Evolutionary conservation across 495 filamentous ascomycete genomes (phyloP).

Genomic region (Hypoxylon subgilvum): DNA sequence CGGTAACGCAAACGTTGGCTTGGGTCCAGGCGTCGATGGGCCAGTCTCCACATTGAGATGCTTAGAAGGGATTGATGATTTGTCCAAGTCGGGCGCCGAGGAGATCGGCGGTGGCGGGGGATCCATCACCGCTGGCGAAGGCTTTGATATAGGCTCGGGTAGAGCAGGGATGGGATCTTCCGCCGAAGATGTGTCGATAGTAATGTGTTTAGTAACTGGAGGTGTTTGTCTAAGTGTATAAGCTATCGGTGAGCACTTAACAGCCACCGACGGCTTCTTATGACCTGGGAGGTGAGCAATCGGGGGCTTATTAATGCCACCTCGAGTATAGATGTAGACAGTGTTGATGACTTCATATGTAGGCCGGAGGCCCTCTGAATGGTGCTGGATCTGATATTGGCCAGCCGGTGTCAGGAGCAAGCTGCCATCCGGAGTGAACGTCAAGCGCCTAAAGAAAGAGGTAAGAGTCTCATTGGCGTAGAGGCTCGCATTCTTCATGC

Average conservation of each 20-base stretch:
- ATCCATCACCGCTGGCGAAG: constrained; percentile 72
- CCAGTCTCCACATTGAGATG: constrained; percentile 58
- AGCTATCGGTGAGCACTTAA: constrained; percentile 89
- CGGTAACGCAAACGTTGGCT: constrained; percentile 78
- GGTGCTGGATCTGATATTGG: constrained; percentile 85
- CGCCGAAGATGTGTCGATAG: constrained; percentile 86
- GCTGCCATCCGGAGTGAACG: constrained; percentile 95
- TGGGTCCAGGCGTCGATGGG: constrained; percentile 60
- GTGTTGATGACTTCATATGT: constrained; percentile 92
- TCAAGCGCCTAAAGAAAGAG: constrained; percentile 93
- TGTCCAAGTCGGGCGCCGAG: constrained; percentile 49
- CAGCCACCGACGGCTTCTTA: constrained; percentile 96
- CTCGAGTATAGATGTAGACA: constrained; percentile 96
- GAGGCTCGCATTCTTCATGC: constrained; percentile 81
- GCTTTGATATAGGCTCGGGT: constrained; percentile 77
- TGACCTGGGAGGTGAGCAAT: constrained; percentile 97
- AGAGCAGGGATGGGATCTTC: constrained; percentile 83
- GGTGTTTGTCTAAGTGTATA: constrained; percentile 77
- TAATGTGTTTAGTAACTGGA: constrained; percentile 82
- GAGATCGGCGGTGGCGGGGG: constrained; percentile 72
- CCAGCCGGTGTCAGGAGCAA: constrained; percentile 94
- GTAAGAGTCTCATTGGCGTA: constrained; percentile 98
- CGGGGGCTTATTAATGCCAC: constrained; percentile 94
- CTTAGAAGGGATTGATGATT: constrained; percentile 56
- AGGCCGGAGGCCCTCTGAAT: constrained; percentile 71